Conservation (phyloP, 164 flowering plant genomes). For the Vitis labrusca region DNA sequence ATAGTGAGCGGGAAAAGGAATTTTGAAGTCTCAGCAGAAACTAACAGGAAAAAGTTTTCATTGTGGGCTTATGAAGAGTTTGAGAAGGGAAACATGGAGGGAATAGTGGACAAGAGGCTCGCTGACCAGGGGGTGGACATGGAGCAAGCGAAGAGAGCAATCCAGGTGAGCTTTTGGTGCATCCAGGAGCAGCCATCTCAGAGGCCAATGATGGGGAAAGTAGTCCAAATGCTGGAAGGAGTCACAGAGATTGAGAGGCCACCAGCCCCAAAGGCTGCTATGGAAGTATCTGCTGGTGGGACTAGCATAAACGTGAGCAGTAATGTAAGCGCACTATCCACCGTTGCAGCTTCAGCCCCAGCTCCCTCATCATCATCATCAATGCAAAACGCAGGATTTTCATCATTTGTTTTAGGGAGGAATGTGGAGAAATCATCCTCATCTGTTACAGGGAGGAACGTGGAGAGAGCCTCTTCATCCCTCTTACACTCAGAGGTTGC, state of each 20-base stretch:
- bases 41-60: slow-evolving; percentile 58
- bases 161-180: slow-evolving; percentile 79
- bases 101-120: slow-evolving; percentile 50
- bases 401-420: slow-evolving; percentile 22
- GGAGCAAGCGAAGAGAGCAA: slow-evolving; percentile 56
- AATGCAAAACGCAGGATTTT: slow-evolving; percentile 17
- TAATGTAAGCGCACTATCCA: slow-evolving; percentile 34
- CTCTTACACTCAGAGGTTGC: slow-evolving; percentile 1
- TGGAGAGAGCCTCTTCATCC: slow-evolving; percentile 27
- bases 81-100: slow-evolving; percentile 56
- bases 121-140: slow-evolving; percentile 32
- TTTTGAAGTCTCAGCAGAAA: slow-evolving; percentile 63
- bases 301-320: slow-evolving; percentile 31
- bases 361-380: slow-evolving; percentile 42
- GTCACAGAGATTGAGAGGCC: slow-evolving; percentile 50
- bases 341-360: slow-evolving; percentile 32
- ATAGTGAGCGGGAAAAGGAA: slow-evolving; percentile 77
- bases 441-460: slow-evolving; percentile 15
- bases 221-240: slow-evolving; percentile 80
- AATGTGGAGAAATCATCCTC: slow-evolving; percentile 18
- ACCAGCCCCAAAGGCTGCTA: slow-evolving; percentile 47
- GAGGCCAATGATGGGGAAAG: slow-evolving; percentile 76
- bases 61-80: slow-evolving; percentile 82
- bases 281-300: slow-evolving; percentile 36
- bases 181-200: slow-evolving; percentile 74